Evolutionary conservation across 2,329 filamentous ascomycete species (phyloP).

Genomic region (Coniochaeta sp.): DNA sequence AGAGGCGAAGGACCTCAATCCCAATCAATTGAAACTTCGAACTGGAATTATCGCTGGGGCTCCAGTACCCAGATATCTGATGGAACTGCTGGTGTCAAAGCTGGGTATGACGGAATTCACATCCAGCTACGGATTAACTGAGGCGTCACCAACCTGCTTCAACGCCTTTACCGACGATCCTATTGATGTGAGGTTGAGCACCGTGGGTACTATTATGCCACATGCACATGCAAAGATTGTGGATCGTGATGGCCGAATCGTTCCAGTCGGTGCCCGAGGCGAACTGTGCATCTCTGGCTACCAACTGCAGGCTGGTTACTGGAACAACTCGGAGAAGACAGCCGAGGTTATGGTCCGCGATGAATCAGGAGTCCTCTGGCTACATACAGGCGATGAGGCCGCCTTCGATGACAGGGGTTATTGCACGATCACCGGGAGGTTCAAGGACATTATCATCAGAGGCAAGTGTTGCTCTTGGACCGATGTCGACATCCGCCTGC

Average conservation of each 20-base stretch:
- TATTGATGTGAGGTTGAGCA: constrained; percentile 57
- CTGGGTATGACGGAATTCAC: constrained; percentile 72
- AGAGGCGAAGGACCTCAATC: constrained; percentile 24
- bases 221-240: constrained; percentile 73
- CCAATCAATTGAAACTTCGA: constrained; percentile 46
- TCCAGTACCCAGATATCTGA: constrained; percentile 66
- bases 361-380: constrained; percentile 50
- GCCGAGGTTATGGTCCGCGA: constrained; percentile 49
- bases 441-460: constrained; percentile 74
- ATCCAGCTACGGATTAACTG: constrained; percentile 65
- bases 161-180: constrained; percentile 70
- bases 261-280: constrained; percentile 60
- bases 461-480: constrained; percentile 29
- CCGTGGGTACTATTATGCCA: constrained; percentile 69
- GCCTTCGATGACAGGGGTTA: constrained; percentile 61
- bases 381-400: constrained; percentile 62
- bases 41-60: constrained; percentile 76
- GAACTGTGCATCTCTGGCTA: constrained; percentile 76
- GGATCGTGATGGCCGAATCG: constrained; percentile 54
- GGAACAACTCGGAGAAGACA: constrained; percentile 68
- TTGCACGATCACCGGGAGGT: constrained; percentile 65
- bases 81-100: constrained; percentile 62
- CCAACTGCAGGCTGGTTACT: constrained; percentile 61
- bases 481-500: not conserved
- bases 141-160: constrained; percentile 74